Percentiles rank a stretch among this genome's conserved stretches.
These are phyloP conservation scores for Myxozyma mucilagina DNA, from an alignment of 805 yeast genomes.

Conservation along the genomic window DNA sequence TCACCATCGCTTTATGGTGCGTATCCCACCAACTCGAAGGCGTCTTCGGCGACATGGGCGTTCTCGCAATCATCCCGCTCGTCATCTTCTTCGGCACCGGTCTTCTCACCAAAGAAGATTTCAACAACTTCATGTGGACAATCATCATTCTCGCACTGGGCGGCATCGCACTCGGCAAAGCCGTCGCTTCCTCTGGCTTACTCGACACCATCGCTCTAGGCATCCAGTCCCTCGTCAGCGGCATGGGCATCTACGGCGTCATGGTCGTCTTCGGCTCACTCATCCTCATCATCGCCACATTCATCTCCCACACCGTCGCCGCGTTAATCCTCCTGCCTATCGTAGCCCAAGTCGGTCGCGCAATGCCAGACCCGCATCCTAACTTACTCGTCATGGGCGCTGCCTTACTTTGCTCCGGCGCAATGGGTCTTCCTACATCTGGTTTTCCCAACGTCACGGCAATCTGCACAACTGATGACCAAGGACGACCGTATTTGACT, in stretches of 20 bases:
- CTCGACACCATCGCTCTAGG: constrained; percentile 71
- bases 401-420: constrained; percentile 78
- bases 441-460: constrained; percentile 99
- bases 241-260: constrained; percentile 69
- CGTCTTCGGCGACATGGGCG: constrained; percentile 93
- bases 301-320: constrained; percentile 95
- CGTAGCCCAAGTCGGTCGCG: constrained; percentile 83
- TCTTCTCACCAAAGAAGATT: constrained; percentile 80
- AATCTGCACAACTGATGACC: constrained; percentile 87
- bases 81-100: constrained; percentile 94
- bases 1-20: constrained; percentile 88
- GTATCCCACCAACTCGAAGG: constrained; percentile 71
- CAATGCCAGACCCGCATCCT: constrained; percentile 64
- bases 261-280: constrained; percentile 77
- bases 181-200: constrained; percentile 88
- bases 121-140: constrained; percentile 95
- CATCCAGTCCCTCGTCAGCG: constrained; percentile 66
- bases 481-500: constrained; percentile 85
- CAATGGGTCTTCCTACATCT: constrained; percentile 97
- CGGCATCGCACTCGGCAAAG: constrained; percentile 92
- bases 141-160: constrained; percentile 97
- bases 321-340: constrained; percentile 90
- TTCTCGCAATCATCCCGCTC: constrained; percentile 85
- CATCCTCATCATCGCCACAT: constrained; percentile 83
- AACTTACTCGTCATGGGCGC: constrained; percentile 68